Evolutionary conservation across 768 basidiomycete species (phyloP).

Genomic region (Calocera viscosa): DNA sequence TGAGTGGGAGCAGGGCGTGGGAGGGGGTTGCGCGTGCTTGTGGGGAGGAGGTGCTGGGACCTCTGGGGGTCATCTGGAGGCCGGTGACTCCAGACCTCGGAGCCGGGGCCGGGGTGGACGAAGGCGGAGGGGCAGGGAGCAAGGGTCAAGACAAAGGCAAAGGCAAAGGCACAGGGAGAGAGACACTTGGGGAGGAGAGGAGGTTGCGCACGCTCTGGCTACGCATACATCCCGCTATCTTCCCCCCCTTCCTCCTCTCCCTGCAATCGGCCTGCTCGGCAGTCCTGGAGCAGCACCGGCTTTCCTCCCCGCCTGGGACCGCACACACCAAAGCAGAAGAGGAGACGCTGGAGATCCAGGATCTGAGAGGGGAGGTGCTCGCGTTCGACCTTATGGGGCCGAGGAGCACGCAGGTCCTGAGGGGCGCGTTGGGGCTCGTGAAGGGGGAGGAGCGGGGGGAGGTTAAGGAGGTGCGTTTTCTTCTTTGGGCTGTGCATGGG

Average conservation of each 20-base stretch:
- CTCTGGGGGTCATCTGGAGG: constrained; percentile 63
- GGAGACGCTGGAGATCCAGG: constrained; percentile 46
- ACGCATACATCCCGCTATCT: constrained; percentile 63
- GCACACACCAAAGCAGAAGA: not conserved
- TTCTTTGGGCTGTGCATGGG: not conserved
- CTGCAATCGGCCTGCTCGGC: constrained; percentile 42
- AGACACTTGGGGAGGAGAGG: constrained; percentile 17
- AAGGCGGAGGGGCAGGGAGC: not conserved
- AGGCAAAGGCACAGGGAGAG: constrained; percentile 8
- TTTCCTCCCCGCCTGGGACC: not conserved
- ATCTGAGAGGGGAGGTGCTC: constrained; percentile 58
- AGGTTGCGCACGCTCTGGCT: constrained; percentile 52
- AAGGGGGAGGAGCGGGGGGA: constrained; percentile 39
- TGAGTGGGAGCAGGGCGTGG: constrained; percentile 48
- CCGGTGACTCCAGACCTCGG: no score
- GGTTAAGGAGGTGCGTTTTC: constrained; percentile 43
- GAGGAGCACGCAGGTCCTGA: constrained; percentile 55
- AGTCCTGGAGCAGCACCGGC: constrained; percentile 28
- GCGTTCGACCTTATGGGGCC: constrained; percentile 87
- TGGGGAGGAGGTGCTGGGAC: constrained; percentile 65
- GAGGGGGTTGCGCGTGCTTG: constrained; percentile 44
- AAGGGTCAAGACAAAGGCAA: not conserved
- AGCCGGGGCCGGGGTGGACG: no score
- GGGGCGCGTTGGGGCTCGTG: constrained; percentile 29
- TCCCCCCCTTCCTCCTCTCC: constrained; percentile 41